A percentile compares a stretch with the other conserved stretches of the same genome.
phyloP scores from a whole-genome alignment of 768 basidiomycete genomes.

The Termitomyces sp. region DNA sequence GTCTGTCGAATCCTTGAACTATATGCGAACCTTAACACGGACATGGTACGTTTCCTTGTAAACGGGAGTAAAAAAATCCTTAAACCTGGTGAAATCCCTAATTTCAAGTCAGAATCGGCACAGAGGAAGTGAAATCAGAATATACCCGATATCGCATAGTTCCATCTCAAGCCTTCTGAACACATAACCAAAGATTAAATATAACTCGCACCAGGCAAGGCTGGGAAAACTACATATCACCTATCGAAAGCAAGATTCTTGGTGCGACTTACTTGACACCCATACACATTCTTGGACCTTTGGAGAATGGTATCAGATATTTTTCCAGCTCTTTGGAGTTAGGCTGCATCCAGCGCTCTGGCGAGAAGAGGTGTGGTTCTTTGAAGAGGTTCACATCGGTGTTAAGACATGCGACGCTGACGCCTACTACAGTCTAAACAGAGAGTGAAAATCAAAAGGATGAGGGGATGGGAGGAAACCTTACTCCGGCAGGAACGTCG shows the following conservation, averaged over 20 bases:
- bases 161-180: constrained; percentile 36
- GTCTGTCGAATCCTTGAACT: not conserved
- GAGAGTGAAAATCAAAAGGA: not conserved
- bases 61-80: constrained; percentile 33
- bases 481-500: constrained; percentile 35
- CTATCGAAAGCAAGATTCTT: not conserved
- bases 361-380: constrained; percentile 33
- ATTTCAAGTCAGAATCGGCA: not conserved
- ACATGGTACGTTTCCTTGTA: constrained; percentile 25
- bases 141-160: constrained; percentile 29
- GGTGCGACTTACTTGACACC: constrained; percentile 35
- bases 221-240: constrained; percentile 17
- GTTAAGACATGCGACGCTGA: constrained; percentile 36
- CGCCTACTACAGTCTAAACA: constrained; percentile 36
- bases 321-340: constrained; percentile 28
- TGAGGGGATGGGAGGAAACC: not conserved
- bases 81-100: constrained; percentile 30
- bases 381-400: constrained; percentile 32
- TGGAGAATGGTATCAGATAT: constrained; percentile 40
- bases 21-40: constrained; percentile 11
- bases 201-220: constrained; percentile 41
- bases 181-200: constrained; percentile 35
- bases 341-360: constrained; percentile 39
- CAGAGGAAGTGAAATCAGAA: no score
- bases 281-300: constrained; percentile 41